These are phyloP conservation scores for Wickerhamiella spandovensis DNA, from an alignment of 805 yeast genomes.

Conservation along the genomic window DNA sequence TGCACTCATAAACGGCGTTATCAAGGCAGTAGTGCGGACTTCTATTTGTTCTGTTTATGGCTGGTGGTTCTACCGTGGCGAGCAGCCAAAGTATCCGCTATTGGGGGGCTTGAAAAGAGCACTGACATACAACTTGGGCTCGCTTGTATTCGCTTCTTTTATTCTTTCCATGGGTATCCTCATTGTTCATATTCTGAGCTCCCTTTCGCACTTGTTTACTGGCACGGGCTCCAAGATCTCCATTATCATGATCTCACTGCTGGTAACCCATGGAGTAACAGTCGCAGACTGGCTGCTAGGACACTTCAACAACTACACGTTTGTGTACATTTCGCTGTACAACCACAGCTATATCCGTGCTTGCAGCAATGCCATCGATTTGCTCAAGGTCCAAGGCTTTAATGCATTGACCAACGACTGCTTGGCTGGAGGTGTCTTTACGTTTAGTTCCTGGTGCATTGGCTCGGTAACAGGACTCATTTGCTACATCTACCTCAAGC, in stretches of 20 bases:
- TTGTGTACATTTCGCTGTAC: slow-evolving; percentile 73
- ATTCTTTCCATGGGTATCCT: slow-evolving; percentile 62
- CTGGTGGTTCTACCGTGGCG: slow-evolving; percentile 73
- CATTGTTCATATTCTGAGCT: slow-evolving; percentile 8
- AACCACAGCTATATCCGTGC: slow-evolving; percentile 66
- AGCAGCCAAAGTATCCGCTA: slow-evolving; percentile 44
- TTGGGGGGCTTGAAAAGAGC: slow-evolving; percentile 70
- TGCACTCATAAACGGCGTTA: slow-evolving; percentile 68
- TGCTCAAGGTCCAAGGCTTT: slow-evolving; percentile 66
- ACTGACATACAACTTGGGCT: slow-evolving; percentile 75
- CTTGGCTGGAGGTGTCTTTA: slow-evolving; percentile 62
- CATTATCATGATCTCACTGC: slow-evolving; percentile 13
- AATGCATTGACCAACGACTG: slow-evolving; percentile 79
- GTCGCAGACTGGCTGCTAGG: slow-evolving; percentile 66
- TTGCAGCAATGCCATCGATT: slow-evolving; percentile 70
- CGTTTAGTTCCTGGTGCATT: slow-evolving; percentile 61
- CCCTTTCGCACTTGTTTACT: slow-evolving; percentile 12
- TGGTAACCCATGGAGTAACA: slow-evolving; percentile 30
- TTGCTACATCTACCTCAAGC: slow-evolving; percentile 50
- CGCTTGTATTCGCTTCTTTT: slow-evolving; percentile 74
- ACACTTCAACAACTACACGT: slow-evolving; percentile 85
- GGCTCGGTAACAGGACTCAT: slow-evolving; percentile 53
- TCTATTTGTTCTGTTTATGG: slow-evolving; percentile 78
- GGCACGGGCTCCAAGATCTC: slow-evolving; percentile 8
- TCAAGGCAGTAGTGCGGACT: slow-evolving; percentile 67